phyloP scores from a whole-genome alignment of 495 filamentous ascomycete genomes.

The Xylaria nigripes region DNA sequence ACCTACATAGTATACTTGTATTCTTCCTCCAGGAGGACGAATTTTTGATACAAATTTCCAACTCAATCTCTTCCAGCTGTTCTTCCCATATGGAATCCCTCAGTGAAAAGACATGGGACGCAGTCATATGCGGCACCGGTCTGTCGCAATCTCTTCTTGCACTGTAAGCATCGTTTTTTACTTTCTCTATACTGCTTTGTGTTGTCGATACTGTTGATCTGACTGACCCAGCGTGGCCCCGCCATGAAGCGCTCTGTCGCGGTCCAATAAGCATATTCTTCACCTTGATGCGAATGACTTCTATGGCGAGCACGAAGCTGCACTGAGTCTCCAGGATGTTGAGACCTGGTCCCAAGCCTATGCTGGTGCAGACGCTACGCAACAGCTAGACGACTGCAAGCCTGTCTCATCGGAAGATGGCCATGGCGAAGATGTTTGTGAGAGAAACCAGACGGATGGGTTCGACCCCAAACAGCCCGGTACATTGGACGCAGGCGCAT shows the following conservation, averaged over 20 bases:
- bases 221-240: constrained; percentile 54
- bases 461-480: neutral
- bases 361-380: neutral
- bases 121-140: constrained; percentile 83
- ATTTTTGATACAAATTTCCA: constrained; percentile 22
- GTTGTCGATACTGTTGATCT: constrained; percentile 35
- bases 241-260: constrained; percentile 72
- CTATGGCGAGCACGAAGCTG: constrained; percentile 82
- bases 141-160: constrained; percentile 85
- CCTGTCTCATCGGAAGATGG: neutral
- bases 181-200: constrained; percentile 5
- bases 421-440: neutral
- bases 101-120: constrained; percentile 78
- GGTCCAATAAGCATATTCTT: constrained; percentile 83
- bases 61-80: constrained; percentile 17
- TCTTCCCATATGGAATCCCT: constrained; percentile 64
- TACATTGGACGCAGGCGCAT: neutral
- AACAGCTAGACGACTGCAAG: neutral
- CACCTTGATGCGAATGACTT: constrained; percentile 82
- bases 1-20: constrained; percentile 19
- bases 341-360: constrained; percentile 54
- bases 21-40: constrained; percentile 28
- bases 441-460: neutral
- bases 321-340: constrained; percentile 77
- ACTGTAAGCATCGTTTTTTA: constrained; percentile 53